A percentile compares a stretch with the other conserved stretches of the same genome.
These are phyloP conservation scores for Tetrahymena elliotti DNA, from an alignment of 73 alveolate genomes.

Conservation along the genomic window DNA sequence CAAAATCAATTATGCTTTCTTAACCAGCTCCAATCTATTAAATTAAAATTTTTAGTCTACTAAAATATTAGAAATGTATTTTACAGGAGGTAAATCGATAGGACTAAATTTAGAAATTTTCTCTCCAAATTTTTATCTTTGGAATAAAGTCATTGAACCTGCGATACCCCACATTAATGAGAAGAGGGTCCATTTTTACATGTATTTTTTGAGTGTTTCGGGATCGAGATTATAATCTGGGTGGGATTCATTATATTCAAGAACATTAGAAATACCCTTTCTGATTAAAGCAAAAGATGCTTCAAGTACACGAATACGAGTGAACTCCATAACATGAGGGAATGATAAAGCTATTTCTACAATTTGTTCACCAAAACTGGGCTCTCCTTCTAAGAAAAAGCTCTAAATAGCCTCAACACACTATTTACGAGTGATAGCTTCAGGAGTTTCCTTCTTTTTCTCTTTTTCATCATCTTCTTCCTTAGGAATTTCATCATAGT, in stretches of 20 bases:
- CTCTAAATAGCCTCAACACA: slow-evolving; percentile 81
- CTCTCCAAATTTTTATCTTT: slow-evolving; percentile 72
- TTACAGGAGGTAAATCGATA: slow-evolving; percentile 60
- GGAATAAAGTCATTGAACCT: slow-evolving; percentile 80
- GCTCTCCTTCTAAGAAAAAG: slow-evolving; percentile 64
- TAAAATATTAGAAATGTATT: background rate
- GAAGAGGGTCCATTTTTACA: slow-evolving; percentile 69
- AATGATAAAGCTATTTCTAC: slow-evolving; percentile 60
- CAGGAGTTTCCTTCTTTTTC: slow-evolving; percentile 29
- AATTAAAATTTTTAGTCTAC: background rate
- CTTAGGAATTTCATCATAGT: slow-evolving; percentile 56
- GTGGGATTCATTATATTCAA: slow-evolving; percentile 91
- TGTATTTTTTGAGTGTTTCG: slow-evolving; percentile 61
- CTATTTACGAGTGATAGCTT: slow-evolving; percentile 45
- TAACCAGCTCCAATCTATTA: background rate
- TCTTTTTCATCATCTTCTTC: slow-evolving; percentile 56
- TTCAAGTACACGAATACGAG: slow-evolving; percentile 90
- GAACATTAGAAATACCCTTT: slow-evolving; percentile 85
- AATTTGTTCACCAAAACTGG: slow-evolving; percentile 63
- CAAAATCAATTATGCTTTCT: slow-evolving; percentile 64
- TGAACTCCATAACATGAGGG: slow-evolving; percentile 97
- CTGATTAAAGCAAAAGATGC: slow-evolving; percentile 93
- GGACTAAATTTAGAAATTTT: slow-evolving; percentile 57
- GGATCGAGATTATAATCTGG: slow-evolving; percentile 89
- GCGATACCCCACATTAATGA: slow-evolving; percentile 95